These are phyloP conservation scores for Penicillium odoratum DNA, from an alignment of 495 filamentous ascomycete genomes.

Conservation along the genomic window DNA sequence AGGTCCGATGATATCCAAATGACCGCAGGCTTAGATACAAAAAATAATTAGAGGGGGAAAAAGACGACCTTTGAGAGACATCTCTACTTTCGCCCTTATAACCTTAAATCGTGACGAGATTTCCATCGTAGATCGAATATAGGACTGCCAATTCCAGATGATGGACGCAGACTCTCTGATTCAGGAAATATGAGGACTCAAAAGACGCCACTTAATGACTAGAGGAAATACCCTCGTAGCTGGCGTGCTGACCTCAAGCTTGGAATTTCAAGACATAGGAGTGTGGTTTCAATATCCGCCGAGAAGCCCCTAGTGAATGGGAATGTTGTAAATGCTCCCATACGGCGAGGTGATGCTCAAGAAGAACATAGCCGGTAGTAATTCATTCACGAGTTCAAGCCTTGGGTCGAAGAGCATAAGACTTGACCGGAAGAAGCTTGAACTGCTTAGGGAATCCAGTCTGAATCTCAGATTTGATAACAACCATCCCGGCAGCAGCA, in stretches of 20 bases:
- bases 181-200: background rate
- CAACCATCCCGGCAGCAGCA: slow-evolving; percentile 61
- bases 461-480: slow-evolving; percentile 74
- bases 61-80: too few species aligned
- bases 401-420: slow-evolving; percentile 61
- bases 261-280: background rate
- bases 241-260: background rate
- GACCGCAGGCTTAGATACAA: too few species aligned
- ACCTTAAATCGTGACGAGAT: too few species aligned
- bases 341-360: background rate
- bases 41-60: too few species aligned
- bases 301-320: background rate
- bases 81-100: too few species aligned
- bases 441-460: slow-evolving; percentile 66
- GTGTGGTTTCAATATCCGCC: background rate
- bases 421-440: slow-evolving; percentile 66
- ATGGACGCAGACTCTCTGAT: too few species aligned
- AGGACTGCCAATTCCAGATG: too few species aligned
- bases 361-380: background rate
- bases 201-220: background rate
- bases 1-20: too few species aligned
- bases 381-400: slow-evolving; percentile 1
- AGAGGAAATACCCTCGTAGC: background rate
- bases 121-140: too few species aligned
- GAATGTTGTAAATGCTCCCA: background rate